Conservation (phyloP, 495 filamentous ascomycete species). For the Chaetomium cochliodes region DNA sequence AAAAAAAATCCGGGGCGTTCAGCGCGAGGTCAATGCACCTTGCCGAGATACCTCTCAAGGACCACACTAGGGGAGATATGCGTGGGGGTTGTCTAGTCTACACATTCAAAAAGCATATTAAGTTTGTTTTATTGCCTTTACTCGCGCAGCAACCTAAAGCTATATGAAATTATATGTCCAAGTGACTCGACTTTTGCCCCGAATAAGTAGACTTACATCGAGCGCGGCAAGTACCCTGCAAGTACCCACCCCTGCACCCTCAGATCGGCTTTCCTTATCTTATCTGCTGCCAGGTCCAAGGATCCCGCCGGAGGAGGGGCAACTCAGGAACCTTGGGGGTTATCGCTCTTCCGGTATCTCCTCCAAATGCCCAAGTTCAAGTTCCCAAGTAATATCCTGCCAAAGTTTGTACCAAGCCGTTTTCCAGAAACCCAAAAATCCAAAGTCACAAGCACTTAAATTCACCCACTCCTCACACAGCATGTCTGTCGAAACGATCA, state of each 20-base stretch:
- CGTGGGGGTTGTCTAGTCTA: neutral
- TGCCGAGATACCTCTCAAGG: neutral
- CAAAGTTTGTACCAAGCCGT: neutral
- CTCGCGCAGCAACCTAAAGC: too few species aligned
- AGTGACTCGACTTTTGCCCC: neutral
- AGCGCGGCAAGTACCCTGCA: neutral
- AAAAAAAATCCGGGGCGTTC: conserved; percentile 8
- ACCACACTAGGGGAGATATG: neutral
- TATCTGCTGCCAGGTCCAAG: conserved; percentile 13
- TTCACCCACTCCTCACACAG: conserved; percentile 19
- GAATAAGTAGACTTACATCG: neutral
- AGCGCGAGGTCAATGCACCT: neutral
- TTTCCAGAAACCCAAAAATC: neutral
- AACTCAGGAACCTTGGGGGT: neutral
- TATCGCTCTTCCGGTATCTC: neutral
- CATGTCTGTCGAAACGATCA: conserved; percentile 80
- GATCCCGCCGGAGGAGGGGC: conserved; percentile 10
- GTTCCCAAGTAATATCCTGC: neutral
- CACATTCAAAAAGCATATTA: too few species aligned
- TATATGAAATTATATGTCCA: neutral
- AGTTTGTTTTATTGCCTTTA: too few species aligned
- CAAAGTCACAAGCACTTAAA: neutral
- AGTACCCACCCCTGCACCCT: neutral
- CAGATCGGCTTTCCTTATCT: conserved; percentile 23
- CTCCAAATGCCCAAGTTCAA: neutral